These are phyloP conservation scores for Vigna unguiculata DNA, from an alignment of 306 rosid genomes.

Conservation along the genomic window DNA sequence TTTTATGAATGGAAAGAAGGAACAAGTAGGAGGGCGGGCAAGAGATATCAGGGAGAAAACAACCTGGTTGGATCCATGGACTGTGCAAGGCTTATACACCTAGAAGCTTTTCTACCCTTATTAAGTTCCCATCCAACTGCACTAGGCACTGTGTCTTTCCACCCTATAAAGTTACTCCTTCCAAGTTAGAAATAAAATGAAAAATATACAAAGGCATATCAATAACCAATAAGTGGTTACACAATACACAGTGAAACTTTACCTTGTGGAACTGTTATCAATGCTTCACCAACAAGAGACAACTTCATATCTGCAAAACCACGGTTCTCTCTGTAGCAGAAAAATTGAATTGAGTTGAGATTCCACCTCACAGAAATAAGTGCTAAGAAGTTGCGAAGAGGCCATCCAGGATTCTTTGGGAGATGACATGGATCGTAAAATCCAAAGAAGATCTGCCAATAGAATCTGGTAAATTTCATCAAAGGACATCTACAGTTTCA, in stretches of 20 bases:
- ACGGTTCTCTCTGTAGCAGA: slow-evolving; percentile 93
- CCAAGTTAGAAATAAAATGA: slow-evolving; percentile 41
- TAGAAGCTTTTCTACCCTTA: slow-evolving; percentile 70
- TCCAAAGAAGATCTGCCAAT: slow-evolving; percentile 84
- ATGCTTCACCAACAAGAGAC: slow-evolving; percentile 90
- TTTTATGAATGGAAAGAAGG: not conserved
- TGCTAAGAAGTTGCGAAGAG: slow-evolving; percentile 92
- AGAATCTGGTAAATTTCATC: slow-evolving; percentile 46
- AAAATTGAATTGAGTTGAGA: slow-evolving; percentile 70
- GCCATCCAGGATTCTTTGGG: slow-evolving; percentile 94
- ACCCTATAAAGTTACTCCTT: slow-evolving; percentile 53
- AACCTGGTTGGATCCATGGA: slow-evolving; percentile 97
- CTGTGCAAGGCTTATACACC: slow-evolving; percentile 86
- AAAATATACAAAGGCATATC: slow-evolving; percentile 35
- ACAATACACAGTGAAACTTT: slow-evolving; percentile 44
- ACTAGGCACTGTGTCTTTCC: slow-evolving; percentile 65
- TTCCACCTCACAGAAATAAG: slow-evolving; percentile 79
- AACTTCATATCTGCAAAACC: slow-evolving; percentile 86
- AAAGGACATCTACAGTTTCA: slow-evolving; percentile 32
- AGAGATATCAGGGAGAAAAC: slow-evolving; percentile 10
- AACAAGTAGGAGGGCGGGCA: not conserved
- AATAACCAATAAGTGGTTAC: slow-evolving; percentile 32
- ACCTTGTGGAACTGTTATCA: slow-evolving; percentile 73
- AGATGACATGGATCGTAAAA: slow-evolving; percentile 97
- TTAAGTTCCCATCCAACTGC: slow-evolving; percentile 95